Evolutionary conservation across 2,329 filamentous ascomycete genomes (phyloP).

Genomic region (Diplodia scrobiculata): DNA sequence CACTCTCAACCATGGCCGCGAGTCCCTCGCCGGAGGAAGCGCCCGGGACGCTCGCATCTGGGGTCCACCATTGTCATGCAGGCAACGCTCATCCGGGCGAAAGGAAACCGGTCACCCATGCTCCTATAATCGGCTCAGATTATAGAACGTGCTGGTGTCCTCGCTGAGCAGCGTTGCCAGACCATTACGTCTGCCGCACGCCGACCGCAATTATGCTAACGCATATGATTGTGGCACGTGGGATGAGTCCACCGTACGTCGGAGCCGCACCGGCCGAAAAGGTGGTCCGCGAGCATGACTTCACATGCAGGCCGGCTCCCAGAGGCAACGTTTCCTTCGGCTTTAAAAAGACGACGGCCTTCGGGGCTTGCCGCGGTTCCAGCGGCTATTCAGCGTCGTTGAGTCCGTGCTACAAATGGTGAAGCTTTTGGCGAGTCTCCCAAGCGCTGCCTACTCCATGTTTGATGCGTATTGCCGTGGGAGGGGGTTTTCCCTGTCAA

Average conservation of each 20-base stretch:
- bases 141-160: slow-evolving; percentile 10
- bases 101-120: slow-evolving; percentile 4
- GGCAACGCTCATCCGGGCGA: slow-evolving; percentile 11
- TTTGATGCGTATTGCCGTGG: background rate
- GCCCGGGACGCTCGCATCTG: background rate
- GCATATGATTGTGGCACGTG: background rate
- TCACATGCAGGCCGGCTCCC: background rate
- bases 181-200: background rate
- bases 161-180: background rate
- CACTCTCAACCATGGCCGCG: background rate
- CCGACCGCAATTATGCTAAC: background rate
- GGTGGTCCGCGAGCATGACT: background rate
- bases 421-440: background rate
- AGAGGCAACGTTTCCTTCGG: background rate
- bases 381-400: background rate
- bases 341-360: background rate
- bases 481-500: background rate
- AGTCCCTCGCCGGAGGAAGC: background rate
- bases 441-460: background rate
- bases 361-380: background rate
- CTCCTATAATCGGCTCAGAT: background rate
- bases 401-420: background rate
- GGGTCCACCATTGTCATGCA: slow-evolving; percentile 11
- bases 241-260: background rate
- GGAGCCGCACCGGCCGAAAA: background rate